Base-by-base conservation (phyloP, 805 yeast genomes). In the Starmerella kuoi region DNA sequence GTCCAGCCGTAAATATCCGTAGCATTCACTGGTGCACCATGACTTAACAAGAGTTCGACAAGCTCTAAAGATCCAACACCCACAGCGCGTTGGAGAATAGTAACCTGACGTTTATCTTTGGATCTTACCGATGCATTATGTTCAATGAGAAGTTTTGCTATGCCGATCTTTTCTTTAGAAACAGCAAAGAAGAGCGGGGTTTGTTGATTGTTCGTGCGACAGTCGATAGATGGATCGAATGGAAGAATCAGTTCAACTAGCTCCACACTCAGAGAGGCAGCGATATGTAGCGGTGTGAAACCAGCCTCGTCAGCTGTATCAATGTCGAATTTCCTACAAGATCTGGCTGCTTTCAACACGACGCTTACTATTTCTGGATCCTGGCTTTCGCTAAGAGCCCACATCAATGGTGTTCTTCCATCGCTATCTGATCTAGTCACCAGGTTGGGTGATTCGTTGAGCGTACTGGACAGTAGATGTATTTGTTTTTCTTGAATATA, bases 231-330 rank as follows among this genome's bases (percentile, higher is more conserved):
- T 0, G 82, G 79, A 1, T 63, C 64, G 47, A 68, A 65, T 0
- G 58, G 61, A 50, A 76, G 62, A n/a, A 85, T 55, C 35, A 65
- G 53, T 26, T 47, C 47, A 8, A 69, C 64, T 3, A 84, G 52
- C 7, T 78, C 68, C 52, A 75, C 72, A 0, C 95, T 95, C 2
- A 79, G 66, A 0, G 95, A 73, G 0, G 81, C 70, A 0, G 91
- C 85, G 40, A 88, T 77, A 59, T 87, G 96, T 26, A 84, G 54
- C 1, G 93, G 85, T 0, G 88, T 79, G 95, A 95, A 87, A 0
- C 94, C 94, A 9, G 87, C 68, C 17, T 71, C 77, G 58, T 87
- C 97, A 0, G 55, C 53, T 3, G 78, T 81, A 55, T 85, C 91
- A 11, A 85, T 58, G 48, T 84, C 88, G 20, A 72, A 61, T 11